phyloP scores from a whole-genome alignment of 1,284 basidiomycete species.

The Moesziomyces sp. region DNA sequence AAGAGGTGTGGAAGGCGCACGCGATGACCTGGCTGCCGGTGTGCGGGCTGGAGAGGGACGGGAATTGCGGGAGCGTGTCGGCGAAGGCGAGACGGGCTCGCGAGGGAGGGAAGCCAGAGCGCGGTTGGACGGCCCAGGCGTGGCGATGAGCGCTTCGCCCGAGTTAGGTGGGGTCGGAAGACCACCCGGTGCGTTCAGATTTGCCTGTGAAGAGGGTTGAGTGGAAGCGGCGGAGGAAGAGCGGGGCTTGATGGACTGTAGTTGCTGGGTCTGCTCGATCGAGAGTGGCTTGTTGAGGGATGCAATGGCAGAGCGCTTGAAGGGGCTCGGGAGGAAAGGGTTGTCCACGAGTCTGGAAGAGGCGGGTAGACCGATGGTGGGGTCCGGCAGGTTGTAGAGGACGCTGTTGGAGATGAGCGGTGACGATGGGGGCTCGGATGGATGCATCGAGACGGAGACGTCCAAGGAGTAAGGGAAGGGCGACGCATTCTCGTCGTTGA shows the following conservation, averaged over 20 bases:
- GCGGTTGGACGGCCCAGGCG: slow-evolving; percentile 17
- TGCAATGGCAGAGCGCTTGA: slow-evolving; percentile 21
- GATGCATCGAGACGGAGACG: slow-evolving; percentile 13
- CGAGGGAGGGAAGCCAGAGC: slow-evolving; percentile 19
- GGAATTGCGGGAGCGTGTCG: slow-evolving; percentile 22
- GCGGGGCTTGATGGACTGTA: slow-evolving; percentile 13
- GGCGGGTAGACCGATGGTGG: slow-evolving; percentile 24
- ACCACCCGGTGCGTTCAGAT: slow-evolving; percentile 31
- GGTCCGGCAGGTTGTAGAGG: slow-evolving; percentile 47
- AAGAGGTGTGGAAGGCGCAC: slow-evolving; percentile 12
- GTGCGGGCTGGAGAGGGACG: slow-evolving; percentile 20
- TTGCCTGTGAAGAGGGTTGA: slow-evolving; percentile 10
- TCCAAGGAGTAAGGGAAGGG: slow-evolving; percentile 16
- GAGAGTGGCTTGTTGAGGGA: slow-evolving; percentile 41
- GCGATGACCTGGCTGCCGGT: slow-evolving; percentile 11
- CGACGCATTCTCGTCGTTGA: slow-evolving; percentile 35
- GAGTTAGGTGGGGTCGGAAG: slow-evolving; percentile 42
- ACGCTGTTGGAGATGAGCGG: slow-evolving; percentile 40
- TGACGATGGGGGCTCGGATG: slow-evolving; percentile 22
- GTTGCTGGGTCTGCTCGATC: slow-evolving; percentile 25
- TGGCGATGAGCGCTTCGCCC: slow-evolving; percentile 30
- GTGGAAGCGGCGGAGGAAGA: slow-evolving; percentile 6
- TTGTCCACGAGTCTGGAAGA: background rate
- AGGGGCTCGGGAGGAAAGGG: slow-evolving; percentile 19
- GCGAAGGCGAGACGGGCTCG: slow-evolving; percentile 43